Evolutionary conservation across 257 asterid genomes (phyloP), one percentile per base, ranked within the genome.

Genomic region (Plectranthus barbatus): DNA sequence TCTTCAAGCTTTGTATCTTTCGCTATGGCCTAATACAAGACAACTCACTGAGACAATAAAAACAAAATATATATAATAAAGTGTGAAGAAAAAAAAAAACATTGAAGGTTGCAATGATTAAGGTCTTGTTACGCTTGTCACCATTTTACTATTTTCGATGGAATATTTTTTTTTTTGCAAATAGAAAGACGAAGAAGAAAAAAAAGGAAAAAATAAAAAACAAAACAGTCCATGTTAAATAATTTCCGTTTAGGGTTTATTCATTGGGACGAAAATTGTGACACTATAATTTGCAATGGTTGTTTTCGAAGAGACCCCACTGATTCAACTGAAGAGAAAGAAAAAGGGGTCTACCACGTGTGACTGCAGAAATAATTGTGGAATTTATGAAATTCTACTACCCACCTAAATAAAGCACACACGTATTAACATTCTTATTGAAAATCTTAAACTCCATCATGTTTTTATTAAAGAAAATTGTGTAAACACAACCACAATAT

Each of bases 341-440:
- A 24, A 58, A 55, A 24, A 19, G 15, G 76, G 80, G 74, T 71
- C 80, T 75, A 71, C 72, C 76, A 75, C 36, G 77, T 75, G 80
- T 53, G 56, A 23, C 29, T 23, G 29, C 29, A 23, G 29, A 23
- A 23, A 4, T 23, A 1, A 23, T 23, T 23, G 29, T 4, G 4
- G 29, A 23, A 23, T 23, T 23, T 23, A 23, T 23, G 29, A 23
- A 23, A 23, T 4, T 23, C 29, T 1, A 1, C 29, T 23, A 1
- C n/a, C n/a, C n/a, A n/a, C n/a, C n/a, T n/a, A n/a, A n/a, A n/a
- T n/a, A n/a, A n/a, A n/a, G n/a, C n/a, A n/a, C n/a, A n/a, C n/a
- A n/a, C n/a, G n/a, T n/a, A n/a, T n/a, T n/a, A n/a, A n/a, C n/a
- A n/a, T n/a, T n/a, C n/a, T n/a, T n/a, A n/a, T n/a, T n/a, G n/a